These are phyloP conservation scores for Epichloe sibirici DNA, from an alignment of 2,329 filamentous ascomycete species.

Conservation along the genomic window DNA sequence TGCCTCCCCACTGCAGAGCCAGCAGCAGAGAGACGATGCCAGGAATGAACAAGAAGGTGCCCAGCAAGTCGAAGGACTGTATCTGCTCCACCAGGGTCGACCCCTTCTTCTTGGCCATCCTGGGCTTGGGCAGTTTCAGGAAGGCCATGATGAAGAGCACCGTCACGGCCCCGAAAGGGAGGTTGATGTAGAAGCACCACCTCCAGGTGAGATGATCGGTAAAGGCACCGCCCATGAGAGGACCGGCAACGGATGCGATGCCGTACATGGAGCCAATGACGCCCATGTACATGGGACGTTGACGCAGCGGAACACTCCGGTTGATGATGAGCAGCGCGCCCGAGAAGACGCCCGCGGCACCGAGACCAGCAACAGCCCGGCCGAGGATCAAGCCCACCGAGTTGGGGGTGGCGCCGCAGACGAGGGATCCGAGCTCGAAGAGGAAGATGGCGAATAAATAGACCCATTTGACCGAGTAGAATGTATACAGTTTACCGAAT, in stretches of 20 bases:
- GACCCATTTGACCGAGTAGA: constrained; percentile 20
- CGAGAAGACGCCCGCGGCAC: constrained; percentile 33
- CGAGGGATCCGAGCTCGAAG: constrained; percentile 19
- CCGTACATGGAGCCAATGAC: constrained; percentile 30
- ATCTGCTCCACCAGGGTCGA: constrained; percentile 1
- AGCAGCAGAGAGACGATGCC: constrained; percentile 34
- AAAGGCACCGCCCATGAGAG: constrained; percentile 23
- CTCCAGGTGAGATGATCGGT: constrained; percentile 25
- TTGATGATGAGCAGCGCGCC: constrained; percentile 31
- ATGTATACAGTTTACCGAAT: constrained; percentile 30
- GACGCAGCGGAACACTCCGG: constrained; percentile 22
- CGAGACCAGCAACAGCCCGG: constrained; percentile 24
- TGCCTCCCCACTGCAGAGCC: constrained; percentile 37
- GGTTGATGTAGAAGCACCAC: constrained; percentile 30
- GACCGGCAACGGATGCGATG: constrained; percentile 27
- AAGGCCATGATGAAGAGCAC: constrained; percentile 19
- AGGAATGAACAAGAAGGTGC: constrained; percentile 20
- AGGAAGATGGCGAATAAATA: constrained; percentile 15
- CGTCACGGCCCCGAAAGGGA: constrained; percentile 25
- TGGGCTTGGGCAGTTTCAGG: constrained; percentile 4
- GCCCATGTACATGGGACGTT: constrained; percentile 25
- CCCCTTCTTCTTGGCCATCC: constrained; percentile 10
- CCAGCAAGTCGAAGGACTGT: constrained; percentile 12
- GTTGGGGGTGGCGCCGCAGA: constrained; percentile 20
- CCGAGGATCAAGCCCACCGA: constrained; percentile 23